Evolutionary conservation across 2,329 filamentous ascomycete species (phyloP).

Genomic region (Trichoderma asperellum): DNA sequence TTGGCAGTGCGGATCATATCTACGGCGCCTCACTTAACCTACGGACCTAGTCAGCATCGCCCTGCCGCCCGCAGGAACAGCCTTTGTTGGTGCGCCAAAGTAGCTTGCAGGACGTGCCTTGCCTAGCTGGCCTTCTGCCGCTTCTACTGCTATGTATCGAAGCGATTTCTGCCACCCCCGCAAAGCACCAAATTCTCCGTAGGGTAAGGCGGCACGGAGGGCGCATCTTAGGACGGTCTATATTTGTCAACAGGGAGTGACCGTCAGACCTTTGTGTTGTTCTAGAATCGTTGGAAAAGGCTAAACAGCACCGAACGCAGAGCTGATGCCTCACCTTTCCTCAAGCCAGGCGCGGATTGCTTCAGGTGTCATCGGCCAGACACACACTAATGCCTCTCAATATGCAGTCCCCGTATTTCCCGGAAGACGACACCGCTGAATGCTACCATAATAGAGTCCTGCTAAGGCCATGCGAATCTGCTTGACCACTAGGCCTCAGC

Average conservation of each 20-base stretch:
- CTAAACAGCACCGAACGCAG: background rate
- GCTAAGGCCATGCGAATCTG: background rate
- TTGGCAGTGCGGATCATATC: conserved; percentile 7
- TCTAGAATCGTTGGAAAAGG: conserved; percentile 10
- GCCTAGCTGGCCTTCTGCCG: conserved; percentile 14
- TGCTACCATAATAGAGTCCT: background rate
- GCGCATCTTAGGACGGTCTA: conserved; percentile 9
- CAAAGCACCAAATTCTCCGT: conserved; percentile 23
- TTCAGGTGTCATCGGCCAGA: background rate
- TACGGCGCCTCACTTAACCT: background rate
- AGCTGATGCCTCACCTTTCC: background rate
- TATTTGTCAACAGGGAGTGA: conserved; percentile 4
- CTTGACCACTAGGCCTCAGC: background rate
- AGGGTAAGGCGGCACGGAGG: conserved; percentile 21
- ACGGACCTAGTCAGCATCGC: conserved; percentile 15
- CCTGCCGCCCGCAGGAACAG: conserved; percentile 21
- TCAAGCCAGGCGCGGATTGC: background rate
- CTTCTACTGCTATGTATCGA: background rate
- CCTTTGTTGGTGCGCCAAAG: background rate
- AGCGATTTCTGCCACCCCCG: conserved; percentile 12
- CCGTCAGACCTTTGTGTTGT: conserved; percentile 3
- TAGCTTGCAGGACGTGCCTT: conserved; percentile 19
- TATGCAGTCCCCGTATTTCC: background rate
- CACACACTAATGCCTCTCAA: background rate
- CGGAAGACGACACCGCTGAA: background rate